These are phyloP conservation scores for Pelargonium cotyledonis DNA, from an alignment of 441 rosid species.

Conservation along the genomic window DNA sequence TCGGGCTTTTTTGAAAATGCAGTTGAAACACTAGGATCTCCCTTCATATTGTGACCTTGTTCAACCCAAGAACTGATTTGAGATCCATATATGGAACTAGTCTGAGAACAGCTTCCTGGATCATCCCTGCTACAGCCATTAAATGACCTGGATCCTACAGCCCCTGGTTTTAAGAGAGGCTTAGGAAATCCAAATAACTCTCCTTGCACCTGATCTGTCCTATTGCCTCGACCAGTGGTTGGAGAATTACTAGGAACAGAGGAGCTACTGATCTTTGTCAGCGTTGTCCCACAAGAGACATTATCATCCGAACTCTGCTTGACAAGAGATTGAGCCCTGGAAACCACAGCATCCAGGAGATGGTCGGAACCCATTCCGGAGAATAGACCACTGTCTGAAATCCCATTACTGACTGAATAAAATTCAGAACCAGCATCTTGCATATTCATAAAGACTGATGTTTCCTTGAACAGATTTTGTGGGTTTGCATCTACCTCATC, in stretches of 20 bases:
- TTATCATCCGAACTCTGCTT: conserved; percentile 70
- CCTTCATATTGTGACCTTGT: conserved; percentile 46
- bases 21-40: conserved; percentile 45
- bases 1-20: conserved; percentile 61
- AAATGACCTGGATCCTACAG: conserved; percentile 37
- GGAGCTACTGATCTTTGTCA: conserved; percentile 57
- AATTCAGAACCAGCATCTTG: conserved; percentile 34
- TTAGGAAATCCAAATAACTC: conserved; percentile 36
- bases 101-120: conserved; percentile 39
- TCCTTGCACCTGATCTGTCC: conserved; percentile 34
- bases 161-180: conserved; percentile 26
- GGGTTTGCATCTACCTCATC: conserved; percentile 25
- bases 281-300: conserved; percentile 58
- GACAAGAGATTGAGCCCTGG: conserved; percentile 43
- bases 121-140: conserved; percentile 36
- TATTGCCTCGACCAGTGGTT: conserved; percentile 23
- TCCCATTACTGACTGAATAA: conserved; percentile 30
- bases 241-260: conserved; percentile 40
- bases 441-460: conserved; percentile 30
- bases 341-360: conserved; percentile 91
- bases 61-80: conserved; percentile 85
- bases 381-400: conserved; percentile 29
- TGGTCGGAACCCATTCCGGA: conserved; percentile 42
- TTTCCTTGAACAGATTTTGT: conserved; percentile 32
- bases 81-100: conserved; percentile 51